These are phyloP conservation scores for Kondoa malvinella DNA, from an alignment of 768 basidiomycete species.

Conservation along the genomic window DNA sequence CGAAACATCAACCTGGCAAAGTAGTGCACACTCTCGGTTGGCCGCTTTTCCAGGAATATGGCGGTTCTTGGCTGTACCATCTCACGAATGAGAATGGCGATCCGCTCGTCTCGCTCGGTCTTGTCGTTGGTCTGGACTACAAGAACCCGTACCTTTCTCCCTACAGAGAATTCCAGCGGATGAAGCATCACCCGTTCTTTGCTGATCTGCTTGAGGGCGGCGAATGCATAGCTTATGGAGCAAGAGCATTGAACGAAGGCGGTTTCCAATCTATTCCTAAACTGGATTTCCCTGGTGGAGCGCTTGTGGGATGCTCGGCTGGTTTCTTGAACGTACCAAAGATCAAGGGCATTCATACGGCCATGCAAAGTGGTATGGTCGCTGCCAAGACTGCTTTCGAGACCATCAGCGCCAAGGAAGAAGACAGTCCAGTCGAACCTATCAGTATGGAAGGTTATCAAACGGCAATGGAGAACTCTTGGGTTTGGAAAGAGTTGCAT, in stretches of 20 bases:
- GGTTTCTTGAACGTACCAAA: conserved; percentile 93
- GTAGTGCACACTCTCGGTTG: conserved; percentile 91
- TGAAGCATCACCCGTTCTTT: conserved; percentile 96
- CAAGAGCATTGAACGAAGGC: conserved; percentile 76
- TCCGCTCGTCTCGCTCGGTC: conserved; percentile 69
- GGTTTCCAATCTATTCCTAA: conserved; percentile 79
- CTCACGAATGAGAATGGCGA: conserved; percentile 46
- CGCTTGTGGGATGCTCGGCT: conserved; percentile 82
- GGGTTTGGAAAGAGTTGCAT: conserved; percentile 68
- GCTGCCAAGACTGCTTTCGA: conserved; percentile 76
- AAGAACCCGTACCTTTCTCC: conserved; percentile 81
- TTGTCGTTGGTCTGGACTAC: conserved; percentile 89
- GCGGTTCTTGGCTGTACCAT: conserved; percentile 89
- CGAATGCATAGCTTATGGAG: conserved; percentile 76
- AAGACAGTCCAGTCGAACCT: conserved; percentile 29
- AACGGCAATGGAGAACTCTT: conserved; percentile 49
- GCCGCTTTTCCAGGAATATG: conserved; percentile 52
- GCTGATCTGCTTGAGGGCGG: conserved; percentile 56
- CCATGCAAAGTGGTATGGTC: conserved; percentile 97
- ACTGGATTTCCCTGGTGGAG: conserved; percentile 81
- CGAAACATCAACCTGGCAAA: conserved; percentile 52
- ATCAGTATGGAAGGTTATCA: conserved; percentile 60
- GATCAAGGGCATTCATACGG: conserved; percentile 96
- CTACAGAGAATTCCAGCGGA: conserved; percentile 79
- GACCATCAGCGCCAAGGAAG: conserved; percentile 37